phyloP scores from a whole-genome alignment of 352 stramenopile genomes.

The Phytophthora boehmeriae region DNA sequence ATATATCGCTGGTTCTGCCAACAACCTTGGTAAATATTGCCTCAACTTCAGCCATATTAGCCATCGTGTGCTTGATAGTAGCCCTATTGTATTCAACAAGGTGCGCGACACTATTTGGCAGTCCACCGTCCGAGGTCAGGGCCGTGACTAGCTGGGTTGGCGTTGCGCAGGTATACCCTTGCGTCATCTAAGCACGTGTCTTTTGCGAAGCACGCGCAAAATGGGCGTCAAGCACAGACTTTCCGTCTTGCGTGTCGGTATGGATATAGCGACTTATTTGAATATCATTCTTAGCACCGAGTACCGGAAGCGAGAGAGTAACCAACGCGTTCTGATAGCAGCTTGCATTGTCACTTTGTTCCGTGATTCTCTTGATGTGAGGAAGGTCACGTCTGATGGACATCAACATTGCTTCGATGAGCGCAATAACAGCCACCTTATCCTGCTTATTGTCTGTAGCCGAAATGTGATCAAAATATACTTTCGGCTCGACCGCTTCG shows the following conservation, averaged over 20 bases:
- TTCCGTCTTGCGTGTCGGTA: slow-evolving; percentile 5
- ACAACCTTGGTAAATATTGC: neutral
- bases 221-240: slow-evolving; percentile 22
- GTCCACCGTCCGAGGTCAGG: slow-evolving; percentile 9
- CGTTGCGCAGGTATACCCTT: slow-evolving; percentile 16
- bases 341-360: slow-evolving; percentile 30
- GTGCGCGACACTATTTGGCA: slow-evolving; percentile 16
- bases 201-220: slow-evolving; percentile 15
- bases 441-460: slow-evolving; percentile 14
- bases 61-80: neutral
- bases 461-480: slow-evolving; percentile 15
- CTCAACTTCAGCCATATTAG: neutral
- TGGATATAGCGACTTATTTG: slow-evolving; percentile 14
- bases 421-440: slow-evolving; percentile 18
- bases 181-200: slow-evolving; percentile 15
- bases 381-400: slow-evolving; percentile 17
- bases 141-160: slow-evolving; percentile 11
- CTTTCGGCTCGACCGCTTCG: slow-evolving; percentile 8
- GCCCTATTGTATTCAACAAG: slow-evolving; percentile 11
- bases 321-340: slow-evolving; percentile 27
- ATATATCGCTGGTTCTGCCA: neutral
- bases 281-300: slow-evolving; percentile 15
- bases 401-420: slow-evolving; percentile 25
- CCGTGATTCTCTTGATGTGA: slow-evolving; percentile 13
- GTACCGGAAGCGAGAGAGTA: slow-evolving; percentile 14